Evolutionary conservation across 257 asterid genomes (phyloP).

Genomic region (Solanum virginianum): DNA sequence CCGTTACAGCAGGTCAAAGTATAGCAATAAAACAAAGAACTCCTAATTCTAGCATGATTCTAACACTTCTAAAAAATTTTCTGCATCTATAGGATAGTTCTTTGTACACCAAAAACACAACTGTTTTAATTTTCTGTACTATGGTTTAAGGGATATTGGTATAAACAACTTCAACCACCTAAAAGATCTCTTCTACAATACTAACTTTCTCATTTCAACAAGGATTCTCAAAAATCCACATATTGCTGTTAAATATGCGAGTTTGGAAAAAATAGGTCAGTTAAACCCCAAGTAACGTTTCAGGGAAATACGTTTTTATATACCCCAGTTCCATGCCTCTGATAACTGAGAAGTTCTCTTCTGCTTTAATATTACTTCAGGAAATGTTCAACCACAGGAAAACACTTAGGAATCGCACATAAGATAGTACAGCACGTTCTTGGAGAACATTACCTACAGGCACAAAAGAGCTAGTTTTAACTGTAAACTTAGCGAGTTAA

Average conservation of each 20-base stretch:
- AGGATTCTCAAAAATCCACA: background rate
- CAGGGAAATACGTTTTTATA: background rate
- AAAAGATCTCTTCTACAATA: background rate
- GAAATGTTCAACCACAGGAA: background rate
- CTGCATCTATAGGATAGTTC: too few species aligned
- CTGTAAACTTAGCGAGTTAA: background rate
- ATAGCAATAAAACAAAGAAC: too few species aligned
- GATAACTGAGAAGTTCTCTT: background rate
- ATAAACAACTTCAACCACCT: background rate
- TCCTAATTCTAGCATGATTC: too few species aligned
- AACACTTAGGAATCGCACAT: background rate
- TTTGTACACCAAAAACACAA: too few species aligned
- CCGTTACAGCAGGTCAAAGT: too few species aligned
- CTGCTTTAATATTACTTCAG: background rate
- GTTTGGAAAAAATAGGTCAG: background rate
- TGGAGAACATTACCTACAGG: background rate
- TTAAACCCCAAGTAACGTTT: background rate
- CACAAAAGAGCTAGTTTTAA: background rate
- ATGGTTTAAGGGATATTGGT: background rate
- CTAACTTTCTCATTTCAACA: background rate
- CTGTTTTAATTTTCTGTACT: too few species aligned
- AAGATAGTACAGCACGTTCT: background rate
- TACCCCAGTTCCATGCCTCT: background rate
- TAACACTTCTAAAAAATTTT: too few species aligned
- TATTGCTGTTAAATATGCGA: background rate